phyloP scores from a whole-genome alignment of 805 yeast species.

The Ogataea ramenticola region DNA sequence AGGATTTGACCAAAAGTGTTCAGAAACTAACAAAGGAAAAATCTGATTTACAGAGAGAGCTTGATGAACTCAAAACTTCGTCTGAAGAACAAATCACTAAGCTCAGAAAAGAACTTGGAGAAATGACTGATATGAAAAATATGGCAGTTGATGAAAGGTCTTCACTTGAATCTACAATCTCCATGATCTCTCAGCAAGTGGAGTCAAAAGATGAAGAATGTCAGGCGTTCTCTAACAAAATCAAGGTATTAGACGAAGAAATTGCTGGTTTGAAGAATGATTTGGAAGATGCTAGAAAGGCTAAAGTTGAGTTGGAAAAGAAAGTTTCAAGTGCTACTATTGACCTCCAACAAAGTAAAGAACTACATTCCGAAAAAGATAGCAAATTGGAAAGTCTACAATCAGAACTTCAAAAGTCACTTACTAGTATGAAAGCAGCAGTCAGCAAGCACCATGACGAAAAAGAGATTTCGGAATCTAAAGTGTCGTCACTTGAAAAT shows the following conservation, averaged over 20 bases:
- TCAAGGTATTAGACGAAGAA: conserved; percentile 1
- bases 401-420: not conserved
- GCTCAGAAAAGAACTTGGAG: conserved; percentile 15
- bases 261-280: conserved; percentile 1
- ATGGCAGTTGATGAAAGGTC: conserved; percentile 25
- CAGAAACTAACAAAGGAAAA: conserved; percentile 7
- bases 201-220: conserved; percentile 16
- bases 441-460: conserved; percentile 2
- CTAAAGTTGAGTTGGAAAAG: conserved; percentile 1
- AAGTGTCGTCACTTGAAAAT: conserved; percentile 16
- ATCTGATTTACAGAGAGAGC: conserved; percentile 8
- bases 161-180: conserved; percentile 24
- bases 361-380: not conserved
- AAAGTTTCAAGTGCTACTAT: not conserved
- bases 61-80: conserved; percentile 4
- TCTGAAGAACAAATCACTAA: conserved; percentile 13
- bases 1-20: not conserved
- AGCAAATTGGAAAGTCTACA: not conserved
- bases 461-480: conserved; percentile 5
- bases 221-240: conserved; percentile 4
- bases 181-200: conserved; percentile 26
- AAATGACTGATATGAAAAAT: conserved; percentile 19
- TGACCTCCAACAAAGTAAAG: not conserved
- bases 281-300: conserved; percentile 1
- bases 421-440: not conserved